phyloP scores from a whole-genome alignment of 805 yeast genomes.

The Schwanniomyces polymorphus region DNA sequence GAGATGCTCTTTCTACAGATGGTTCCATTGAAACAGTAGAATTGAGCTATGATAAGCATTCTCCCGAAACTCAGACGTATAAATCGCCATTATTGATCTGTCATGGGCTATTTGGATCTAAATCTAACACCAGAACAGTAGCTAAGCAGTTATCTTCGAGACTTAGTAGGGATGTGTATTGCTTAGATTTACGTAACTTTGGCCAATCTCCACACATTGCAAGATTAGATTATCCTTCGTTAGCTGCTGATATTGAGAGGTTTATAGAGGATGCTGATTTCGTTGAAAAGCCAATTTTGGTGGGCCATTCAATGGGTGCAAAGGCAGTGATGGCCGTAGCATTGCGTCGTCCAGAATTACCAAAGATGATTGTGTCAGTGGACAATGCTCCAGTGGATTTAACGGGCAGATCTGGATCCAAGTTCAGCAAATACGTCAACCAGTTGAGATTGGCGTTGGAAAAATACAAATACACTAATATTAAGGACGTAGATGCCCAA shows the following conservation, averaged over 20 bases:
- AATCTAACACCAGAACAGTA: constrained; percentile 77
- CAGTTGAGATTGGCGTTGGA: constrained; percentile 61
- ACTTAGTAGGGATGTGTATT: constrained; percentile 58
- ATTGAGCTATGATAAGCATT: constrained; percentile 53
- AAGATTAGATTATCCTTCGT: constrained; percentile 73
- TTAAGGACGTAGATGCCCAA: constrained; percentile 67
- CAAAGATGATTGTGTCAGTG: constrained; percentile 67
- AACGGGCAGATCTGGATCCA: constrained; percentile 45
- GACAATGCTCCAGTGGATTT: constrained; percentile 88
- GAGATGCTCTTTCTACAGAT: constrained; percentile 31
- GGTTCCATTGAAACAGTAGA: constrained; percentile 49
- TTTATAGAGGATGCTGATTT: constrained; percentile 54
- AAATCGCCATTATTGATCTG: constrained; percentile 70
- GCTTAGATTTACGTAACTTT: constrained; percentile 84
- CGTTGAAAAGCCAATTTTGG: constrained; percentile 50
- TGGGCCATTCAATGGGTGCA: constrained; percentile 93
- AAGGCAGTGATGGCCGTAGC: constrained; percentile 89
- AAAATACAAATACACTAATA: constrained; percentile 41
- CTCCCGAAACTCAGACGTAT: constrained; percentile 19
- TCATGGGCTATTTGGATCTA: constrained; percentile 90
- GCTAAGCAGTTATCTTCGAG: constrained; percentile 54
- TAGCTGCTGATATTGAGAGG: constrained; percentile 82
- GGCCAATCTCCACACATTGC: constrained; percentile 84
- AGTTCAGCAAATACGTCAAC: constrained; percentile 66
- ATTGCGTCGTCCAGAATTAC: constrained; percentile 62